Evolutionary conservation across 495 filamentous ascomycete genomes (phyloP).

Genomic region (Recurvomyces mirabilis): DNA sequence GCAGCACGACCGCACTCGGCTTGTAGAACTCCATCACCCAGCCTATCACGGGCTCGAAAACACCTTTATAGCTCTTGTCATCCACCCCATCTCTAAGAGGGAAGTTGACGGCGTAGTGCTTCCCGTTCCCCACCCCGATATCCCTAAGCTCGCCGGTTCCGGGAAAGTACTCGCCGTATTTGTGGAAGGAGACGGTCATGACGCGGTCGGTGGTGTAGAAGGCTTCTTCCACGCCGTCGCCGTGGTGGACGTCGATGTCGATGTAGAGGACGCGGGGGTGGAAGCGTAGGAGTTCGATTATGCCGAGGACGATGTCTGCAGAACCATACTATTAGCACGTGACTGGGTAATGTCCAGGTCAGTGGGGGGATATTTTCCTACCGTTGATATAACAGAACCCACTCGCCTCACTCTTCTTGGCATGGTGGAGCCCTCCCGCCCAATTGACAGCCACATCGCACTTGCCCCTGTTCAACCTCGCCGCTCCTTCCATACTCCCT

Average conservation of each 20-base stretch:
- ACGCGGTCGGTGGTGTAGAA: slow-evolving; percentile 97
- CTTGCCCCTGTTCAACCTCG: slow-evolving; percentile 80
- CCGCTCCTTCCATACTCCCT: slow-evolving; percentile 94
- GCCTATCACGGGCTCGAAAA: slow-evolving; percentile 90
- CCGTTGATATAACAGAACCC: slow-evolving; percentile 99
- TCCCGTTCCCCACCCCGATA: slow-evolving; percentile 83
- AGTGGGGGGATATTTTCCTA: slow-evolving; percentile 31
- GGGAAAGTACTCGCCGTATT: slow-evolving; percentile 98
- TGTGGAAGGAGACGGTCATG: slow-evolving; percentile 97
- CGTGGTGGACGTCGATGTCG: slow-evolving; percentile 97
- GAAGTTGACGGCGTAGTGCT: slow-evolving; percentile 94
- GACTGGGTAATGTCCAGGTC: not conserved
- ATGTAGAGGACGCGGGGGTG: slow-evolving; percentile 92
- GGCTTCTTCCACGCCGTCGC: slow-evolving; percentile 94
- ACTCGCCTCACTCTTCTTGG: slow-evolving; percentile 91
- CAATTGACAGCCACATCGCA: slow-evolving; percentile 97
- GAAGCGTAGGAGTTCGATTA: slow-evolving; percentile 87
- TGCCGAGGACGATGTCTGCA: slow-evolving; percentile 88
- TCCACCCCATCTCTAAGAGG: slow-evolving; percentile 94
- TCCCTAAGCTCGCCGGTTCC: slow-evolving; percentile 94
- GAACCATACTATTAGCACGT: not conserved
- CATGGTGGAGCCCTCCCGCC: slow-evolving; percentile 94
- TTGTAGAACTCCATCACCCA: slow-evolving; percentile 93
- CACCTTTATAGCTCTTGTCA: slow-evolving; percentile 79
- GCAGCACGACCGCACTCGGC: slow-evolving; percentile 88